A percentile compares a stretch with the other conserved stretches of the same genome.
Conservation (phyloP, 2,329 filamentous ascomycete species). For the Sarocladiaceae sp. region DNA sequence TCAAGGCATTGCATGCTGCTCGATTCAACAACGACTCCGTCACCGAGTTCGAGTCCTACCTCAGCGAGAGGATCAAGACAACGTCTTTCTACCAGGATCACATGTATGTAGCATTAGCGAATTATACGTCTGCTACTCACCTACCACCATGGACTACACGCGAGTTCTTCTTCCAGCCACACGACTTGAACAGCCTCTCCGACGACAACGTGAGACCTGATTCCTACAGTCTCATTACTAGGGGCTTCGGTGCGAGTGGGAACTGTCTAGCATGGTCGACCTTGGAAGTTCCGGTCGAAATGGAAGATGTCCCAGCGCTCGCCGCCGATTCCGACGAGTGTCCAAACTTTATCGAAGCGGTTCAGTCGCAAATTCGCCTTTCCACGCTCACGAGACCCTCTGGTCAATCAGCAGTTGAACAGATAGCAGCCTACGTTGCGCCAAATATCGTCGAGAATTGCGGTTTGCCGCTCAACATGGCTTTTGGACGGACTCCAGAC, state of each 20-base stretch:
- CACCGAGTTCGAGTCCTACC: background rate
- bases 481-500: constrained; percentile 10
- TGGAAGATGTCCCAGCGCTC: background rate
- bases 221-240: constrained; percentile 16
- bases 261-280: constrained; percentile 17
- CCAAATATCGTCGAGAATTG: constrained; percentile 12
- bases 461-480: constrained; percentile 12
- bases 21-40: constrained; percentile 19
- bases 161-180: constrained; percentile 42
- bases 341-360: background rate
- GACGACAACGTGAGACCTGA: background rate
- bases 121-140: constrained; percentile 35
- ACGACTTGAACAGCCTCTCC: constrained; percentile 17
- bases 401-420: background rate
- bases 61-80: background rate
- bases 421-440: background rate
- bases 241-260: constrained; percentile 21
- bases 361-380: background rate
- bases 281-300: constrained; percentile 1
- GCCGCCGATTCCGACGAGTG: background rate
- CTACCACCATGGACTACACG: constrained; percentile 47
- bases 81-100: constrained; percentile 19
- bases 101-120: constrained; percentile 36
- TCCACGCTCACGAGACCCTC: background rate
- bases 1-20: constrained; percentile 13